Base-by-base conservation (phyloP, 306 rosid genomes). In the Mimosa bimucronata region DNA sequence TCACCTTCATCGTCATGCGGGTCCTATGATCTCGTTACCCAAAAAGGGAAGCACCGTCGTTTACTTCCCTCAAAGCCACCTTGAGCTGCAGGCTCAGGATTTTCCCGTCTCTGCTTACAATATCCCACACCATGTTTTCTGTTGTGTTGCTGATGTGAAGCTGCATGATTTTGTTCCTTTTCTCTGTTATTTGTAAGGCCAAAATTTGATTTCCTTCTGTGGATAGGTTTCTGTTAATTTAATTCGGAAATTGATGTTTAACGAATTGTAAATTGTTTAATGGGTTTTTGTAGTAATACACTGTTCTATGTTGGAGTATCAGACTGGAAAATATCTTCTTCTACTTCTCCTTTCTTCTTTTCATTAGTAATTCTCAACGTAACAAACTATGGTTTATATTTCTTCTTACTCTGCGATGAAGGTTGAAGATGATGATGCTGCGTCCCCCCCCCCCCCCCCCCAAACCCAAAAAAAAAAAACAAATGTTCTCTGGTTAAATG, bases 61-160 rank as follows among this genome's bases (percentile, higher is more conserved):
- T 31, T 96, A 96, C 85, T 79, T 89, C 68, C 99, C 97, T 5
- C 99, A 96, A 71, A 98, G 98, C 6, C 99, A 96, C 88, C 87
- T 89, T 79, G 97, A 96, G 60, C 91, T 83, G 15, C 91, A 85
- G 9, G 84, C 84, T 81, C 88, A 81, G 77, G 99, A 96, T 80
- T 88, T 93, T 78, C 91, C 97, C 6, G 41, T 88, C 5, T 38
- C 93, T 66, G 85, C 85, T 30, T 90, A 25, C 77, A 90, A 90
- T 79, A 89, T 96, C 66, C 92, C 97, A 48, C 77, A 97, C 70
- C 98, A 96, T 86, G 90, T 96, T 60, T 90, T 89, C 88, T 96
- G 99, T 87, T 97, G 99, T 4, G 98, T 96, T 75, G 79, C 88
- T 40, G 97, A 96, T 85, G 97, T 96, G 66, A 92, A 93, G 88